phyloP scores from a whole-genome alignment of 768 basidiomycete genomes.

The Xerocomellus chrysenteron region DNA sequence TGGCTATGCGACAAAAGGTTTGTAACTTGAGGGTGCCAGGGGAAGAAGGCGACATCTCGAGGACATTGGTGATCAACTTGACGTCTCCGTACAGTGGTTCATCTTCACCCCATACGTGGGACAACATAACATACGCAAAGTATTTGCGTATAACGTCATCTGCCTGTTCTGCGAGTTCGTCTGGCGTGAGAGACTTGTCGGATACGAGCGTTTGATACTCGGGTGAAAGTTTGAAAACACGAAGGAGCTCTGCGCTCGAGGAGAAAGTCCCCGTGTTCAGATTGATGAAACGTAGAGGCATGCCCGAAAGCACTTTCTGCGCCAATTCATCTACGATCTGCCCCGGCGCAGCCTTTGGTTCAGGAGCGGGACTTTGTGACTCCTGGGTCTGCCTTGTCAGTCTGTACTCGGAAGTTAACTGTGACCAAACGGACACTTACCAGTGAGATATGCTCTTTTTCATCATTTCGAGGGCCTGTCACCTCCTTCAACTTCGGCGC shows the following conservation, averaged over 20 bases:
- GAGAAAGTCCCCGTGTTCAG: constrained; percentile 20
- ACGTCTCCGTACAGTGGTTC: constrained; percentile 24
- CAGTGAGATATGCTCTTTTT: background rate
- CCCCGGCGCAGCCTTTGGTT: constrained; percentile 6
- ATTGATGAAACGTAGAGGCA: constrained; percentile 26
- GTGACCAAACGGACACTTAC: background rate
- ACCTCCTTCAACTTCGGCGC: constrained; percentile 1
- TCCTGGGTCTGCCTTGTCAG: background rate
- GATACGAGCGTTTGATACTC: constrained; percentile 15
- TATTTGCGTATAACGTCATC: constrained; percentile 15
- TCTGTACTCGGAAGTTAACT: background rate
- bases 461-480: background rate
- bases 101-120: constrained; percentile 30
- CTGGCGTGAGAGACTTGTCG: constrained; percentile 1
- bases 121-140: constrained; percentile 30
- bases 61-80: constrained; percentile 10
- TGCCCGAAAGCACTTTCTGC: constrained; percentile 16
- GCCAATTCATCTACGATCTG: constrained; percentile 19
- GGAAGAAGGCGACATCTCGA: constrained; percentile 18
- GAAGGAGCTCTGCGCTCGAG: constrained; percentile 18
- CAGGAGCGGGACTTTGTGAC: background rate
- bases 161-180: constrained; percentile 13
- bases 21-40: constrained; percentile 22
- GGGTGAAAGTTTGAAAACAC: constrained; percentile 13
- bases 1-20: constrained; percentile 21